Base-by-base conservation (phyloP, 306 rosid species). In the Quercus agrifolia region DNA sequence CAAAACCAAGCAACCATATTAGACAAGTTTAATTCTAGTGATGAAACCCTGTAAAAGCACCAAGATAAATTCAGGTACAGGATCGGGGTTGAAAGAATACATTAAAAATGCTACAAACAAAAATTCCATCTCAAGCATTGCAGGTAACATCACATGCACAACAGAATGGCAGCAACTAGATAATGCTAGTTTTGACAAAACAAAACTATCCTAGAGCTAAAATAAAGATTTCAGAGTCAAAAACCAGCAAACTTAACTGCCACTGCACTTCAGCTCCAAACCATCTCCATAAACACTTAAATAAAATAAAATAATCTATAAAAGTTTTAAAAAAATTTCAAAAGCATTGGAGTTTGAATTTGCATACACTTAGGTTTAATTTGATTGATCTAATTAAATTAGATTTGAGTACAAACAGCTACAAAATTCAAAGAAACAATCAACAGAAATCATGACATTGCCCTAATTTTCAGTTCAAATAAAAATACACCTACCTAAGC, bases 221-320 rank as follows among this genome's bases (percentile, higher is more conserved):
- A 81, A 70, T 77, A 86, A 74, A 84, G 75, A 87, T 85, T 88
- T 85, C 85, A 83, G 78, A 46, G 86, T 81, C 85, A 80, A 83
- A 86, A 91, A 82, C 90, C 93, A 85, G 87, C 92, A 92, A 95
- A 93, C 98, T 91, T 93, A 93, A 96, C 97, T 93, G 99, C 95
- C 93, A 90, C 81, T 68, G 90, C 84, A 92, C 90, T 90, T 88
- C 93, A 85, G 87, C 79, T 89, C 87, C 89, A 80, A 85, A 86
- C 82, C 88, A 88, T 83, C 91, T 88, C 86, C 91, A 83, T 75
- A 30, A 30, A 30, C 31, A 30, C 31, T 30, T 3, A 30, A 30
- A 30, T 30, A 3, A 30, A 30, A 30, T 30, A 30, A 3, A 30
- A 30, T 30, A 30, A 30, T 30, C 4, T 30, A 30, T 30, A 30